Conservation (phyloP, 2,329 filamentous ascomycete genomes). For the Calonectria crousiana region DNA sequence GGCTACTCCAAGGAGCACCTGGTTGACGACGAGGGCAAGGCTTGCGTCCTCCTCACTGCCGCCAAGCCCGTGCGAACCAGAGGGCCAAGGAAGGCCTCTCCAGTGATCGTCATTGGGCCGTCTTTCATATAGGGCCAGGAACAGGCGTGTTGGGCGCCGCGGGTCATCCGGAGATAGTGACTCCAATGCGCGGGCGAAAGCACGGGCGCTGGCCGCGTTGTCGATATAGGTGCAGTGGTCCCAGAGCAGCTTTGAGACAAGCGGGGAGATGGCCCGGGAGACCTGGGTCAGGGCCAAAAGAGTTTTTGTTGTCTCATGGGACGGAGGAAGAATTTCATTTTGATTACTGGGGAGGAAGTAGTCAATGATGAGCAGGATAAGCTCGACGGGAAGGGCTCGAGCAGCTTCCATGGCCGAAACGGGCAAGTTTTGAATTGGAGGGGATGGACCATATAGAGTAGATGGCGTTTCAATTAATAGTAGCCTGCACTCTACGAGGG, state of each 20-base stretch:
- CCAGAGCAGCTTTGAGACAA: slow-evolving; percentile 20
- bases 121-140: slow-evolving; percentile 12
- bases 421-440: background rate
- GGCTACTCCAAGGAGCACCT: background rate
- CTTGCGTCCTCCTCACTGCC: background rate
- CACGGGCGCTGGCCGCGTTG: slow-evolving; percentile 2
- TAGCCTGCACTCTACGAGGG: background rate
- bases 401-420: slow-evolving; percentile 2
- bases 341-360: slow-evolving; percentile 15
- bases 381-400: background rate
- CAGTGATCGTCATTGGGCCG: background rate
- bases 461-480: background rate
- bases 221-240: slow-evolving; percentile 14
- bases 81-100: slow-evolving; percentile 9
- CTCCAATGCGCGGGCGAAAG: slow-evolving; percentile 4
- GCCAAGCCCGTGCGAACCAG: background rate
- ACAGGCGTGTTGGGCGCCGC: slow-evolving; percentile 13
- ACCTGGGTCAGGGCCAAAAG: slow-evolving; percentile 17
- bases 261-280: slow-evolving; percentile 14
- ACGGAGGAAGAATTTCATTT: slow-evolving; percentile 18
- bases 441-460: background rate
- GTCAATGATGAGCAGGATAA: slow-evolving; percentile 9
- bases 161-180: slow-evolving; percentile 15
- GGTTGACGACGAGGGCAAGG: slow-evolving; percentile 1
- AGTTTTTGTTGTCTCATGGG: slow-evolving; percentile 16